phyloP scores from a whole-genome alignment of 345 rosid species.

The Noccaea caerulescens region DNA sequence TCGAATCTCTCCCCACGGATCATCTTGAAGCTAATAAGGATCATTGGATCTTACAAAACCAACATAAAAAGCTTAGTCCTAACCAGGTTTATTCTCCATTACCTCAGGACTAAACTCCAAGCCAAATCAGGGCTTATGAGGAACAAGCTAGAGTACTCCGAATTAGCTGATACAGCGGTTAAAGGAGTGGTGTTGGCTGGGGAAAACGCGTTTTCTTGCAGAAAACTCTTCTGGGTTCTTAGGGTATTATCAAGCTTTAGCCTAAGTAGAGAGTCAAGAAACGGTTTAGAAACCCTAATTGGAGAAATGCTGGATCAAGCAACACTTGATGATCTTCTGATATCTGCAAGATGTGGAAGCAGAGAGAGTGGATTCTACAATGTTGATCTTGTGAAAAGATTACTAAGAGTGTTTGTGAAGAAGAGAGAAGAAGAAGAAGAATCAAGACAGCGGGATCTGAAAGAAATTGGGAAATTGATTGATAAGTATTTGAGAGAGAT shows the following conservation, averaged over 20 bases:
- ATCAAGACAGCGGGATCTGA: slow-evolving; percentile 37
- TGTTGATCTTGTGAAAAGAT: slow-evolving; percentile 65
- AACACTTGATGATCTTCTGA: slow-evolving; percentile 73
- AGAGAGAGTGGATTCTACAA: slow-evolving; percentile 49
- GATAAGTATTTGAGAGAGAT: slow-evolving; percentile 73
- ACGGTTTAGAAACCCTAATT: slow-evolving; percentile 63
- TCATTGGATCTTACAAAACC: slow-evolving; percentile 51
- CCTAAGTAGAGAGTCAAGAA: slow-evolving; percentile 53
- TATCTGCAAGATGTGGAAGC: slow-evolving; percentile 48
- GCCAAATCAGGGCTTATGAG: slow-evolving; percentile 31
- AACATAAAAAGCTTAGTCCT: slow-evolving; percentile 53
- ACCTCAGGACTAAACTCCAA: slow-evolving; percentile 54
- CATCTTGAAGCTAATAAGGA: slow-evolving; percentile 57
- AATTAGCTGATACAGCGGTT: slow-evolving; percentile 61
- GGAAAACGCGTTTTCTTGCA: slow-evolving; percentile 60
- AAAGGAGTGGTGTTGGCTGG: slow-evolving; percentile 51
- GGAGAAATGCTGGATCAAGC: slow-evolving; percentile 73
- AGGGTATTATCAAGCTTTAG: slow-evolving; percentile 56
- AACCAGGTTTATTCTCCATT: slow-evolving; percentile 71
- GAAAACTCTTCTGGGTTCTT: slow-evolving; percentile 65
- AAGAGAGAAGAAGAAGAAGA: slow-evolving; percentile 31
- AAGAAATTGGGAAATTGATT: slow-evolving; percentile 55
- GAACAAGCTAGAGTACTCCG: slow-evolving; percentile 43
- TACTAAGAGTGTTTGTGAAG: slow-evolving; percentile 54
- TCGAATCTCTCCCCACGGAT: slow-evolving; percentile 53